Base-by-base conservation (phyloP, 139 green algal species). In the Edaphochlamys debaryana region DNA sequence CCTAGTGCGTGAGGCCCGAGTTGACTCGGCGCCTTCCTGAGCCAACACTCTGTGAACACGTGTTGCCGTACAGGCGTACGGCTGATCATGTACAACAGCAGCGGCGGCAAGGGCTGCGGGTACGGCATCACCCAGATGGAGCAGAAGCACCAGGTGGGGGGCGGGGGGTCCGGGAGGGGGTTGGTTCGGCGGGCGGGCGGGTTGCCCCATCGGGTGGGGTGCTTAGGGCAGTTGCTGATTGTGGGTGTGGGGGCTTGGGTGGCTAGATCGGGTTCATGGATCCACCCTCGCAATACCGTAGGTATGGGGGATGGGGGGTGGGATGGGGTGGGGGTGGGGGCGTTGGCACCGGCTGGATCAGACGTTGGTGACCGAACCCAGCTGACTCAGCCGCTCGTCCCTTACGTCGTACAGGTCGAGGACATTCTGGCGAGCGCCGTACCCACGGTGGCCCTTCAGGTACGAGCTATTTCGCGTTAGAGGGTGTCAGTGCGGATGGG, bases 111-210 rank as follows among this genome's bases (percentile, higher is more conserved):
- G 0, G 88, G 88, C 38, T 83, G 76, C 67, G 84, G 84, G 42
- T 80, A 79, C 41, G 85, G 85, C 82, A 88, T 91, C 27, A 85
- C 56, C 17, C 84, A 91, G 70, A 88, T 89, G 74, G 85, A 89
- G 48, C 88, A 91, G 67, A 91, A 91, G 76, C 81, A 91, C 66
- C 48, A 69, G 40, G 69, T 90, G 36, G 5, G 50, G 6, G 50
- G 66, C 62, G 66, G 73, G 75, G 15, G 41, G 78, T 30, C 73
- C 73, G 82, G 38, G 76, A 6, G 4, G 60, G 60, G 40, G 66
- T 13, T 13, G 52, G 69, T 19, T 45, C 34, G 52, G 30, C 62
- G 62, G 64, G 54, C 2, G 56, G 56, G 17, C 60, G 75, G 45
- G 48, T 58, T 48, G 30, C 66, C 66, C 15, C 19, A 11, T 25